Evolutionary conservation across 176 grass and related monocot genomes (phyloP).

Genomic region (Thinopyrum elongatum): DNA sequence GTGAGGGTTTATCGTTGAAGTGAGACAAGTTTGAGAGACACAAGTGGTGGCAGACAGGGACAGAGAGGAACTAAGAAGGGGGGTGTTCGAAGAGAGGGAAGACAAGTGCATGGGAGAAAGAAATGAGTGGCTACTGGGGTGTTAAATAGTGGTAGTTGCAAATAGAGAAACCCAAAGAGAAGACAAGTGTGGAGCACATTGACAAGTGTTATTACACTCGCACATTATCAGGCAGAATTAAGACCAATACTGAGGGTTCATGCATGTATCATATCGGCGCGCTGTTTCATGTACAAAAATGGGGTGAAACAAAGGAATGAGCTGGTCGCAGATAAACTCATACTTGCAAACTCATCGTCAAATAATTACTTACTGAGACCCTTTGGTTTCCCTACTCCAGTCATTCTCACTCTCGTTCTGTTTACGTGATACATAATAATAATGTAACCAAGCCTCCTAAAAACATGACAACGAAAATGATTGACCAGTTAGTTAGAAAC

Average conservation of each 20-base stretch:
- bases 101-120: conserved; percentile 59
- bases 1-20: conserved; percentile 33
- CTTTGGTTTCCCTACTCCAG: background rate
- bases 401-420: background rate
- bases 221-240: background rate
- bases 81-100: conserved; percentile 30
- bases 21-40: conserved; percentile 32
- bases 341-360: background rate
- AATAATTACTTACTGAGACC: conserved; percentile 10
- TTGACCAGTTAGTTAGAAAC: background rate
- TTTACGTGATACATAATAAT: background rate
- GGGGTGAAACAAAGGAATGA: background rate
- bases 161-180: conserved; percentile 22
- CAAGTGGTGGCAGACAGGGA: conserved; percentile 23
- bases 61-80: conserved; percentile 27
- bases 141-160: conserved; percentile 68
- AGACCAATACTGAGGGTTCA: background rate
- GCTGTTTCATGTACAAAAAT: background rate
- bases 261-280: conserved; percentile 7
- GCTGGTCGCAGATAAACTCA: background rate
- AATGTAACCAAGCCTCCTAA: background rate
- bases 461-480: background rate
- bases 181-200: conserved; percentile 27
- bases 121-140: conserved; percentile 37
- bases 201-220: background rate